Conservation (phyloP, 805 yeast genomes). For the Barnettozyma sucrosica region DNA sequence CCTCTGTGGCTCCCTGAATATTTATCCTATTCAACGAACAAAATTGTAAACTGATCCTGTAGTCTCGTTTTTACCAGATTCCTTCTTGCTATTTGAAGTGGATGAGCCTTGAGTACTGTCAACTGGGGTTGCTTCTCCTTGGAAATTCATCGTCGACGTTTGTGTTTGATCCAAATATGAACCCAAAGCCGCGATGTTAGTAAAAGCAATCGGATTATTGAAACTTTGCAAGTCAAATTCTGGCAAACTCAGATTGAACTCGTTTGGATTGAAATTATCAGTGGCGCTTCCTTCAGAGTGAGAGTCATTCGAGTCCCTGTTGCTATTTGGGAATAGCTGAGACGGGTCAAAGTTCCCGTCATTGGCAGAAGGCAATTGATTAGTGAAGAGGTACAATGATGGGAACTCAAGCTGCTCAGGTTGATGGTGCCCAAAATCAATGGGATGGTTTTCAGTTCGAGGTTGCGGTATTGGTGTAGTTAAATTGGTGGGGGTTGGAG, state of each 20-base stretch:
- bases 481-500: constrained; percentile 2
- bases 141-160: background rate
- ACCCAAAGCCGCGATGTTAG: constrained; percentile 22
- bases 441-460: background rate
- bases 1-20: background rate
- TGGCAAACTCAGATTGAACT: constrained; percentile 22
- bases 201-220: constrained; percentile 18
- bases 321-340: constrained; percentile 20
- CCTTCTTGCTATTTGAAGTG: background rate
- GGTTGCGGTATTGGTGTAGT: constrained; percentile 1
- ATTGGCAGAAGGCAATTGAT: constrained; percentile 18
- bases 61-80: background rate
- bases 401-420: constrained; percentile 21
- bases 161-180: constrained; percentile 12
- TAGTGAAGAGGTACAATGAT: constrained; percentile 25
- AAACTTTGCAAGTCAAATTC: constrained; percentile 24
- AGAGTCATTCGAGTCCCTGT: constrained; percentile 6
- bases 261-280: constrained; percentile 18
- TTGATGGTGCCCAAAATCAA: background rate
- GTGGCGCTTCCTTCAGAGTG: constrained; percentile 15
- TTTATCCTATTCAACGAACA: background rate
- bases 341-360: constrained; percentile 22
- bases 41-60: background rate
- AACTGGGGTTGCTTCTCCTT: background rate
- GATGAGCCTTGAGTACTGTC: background rate